Evolutionary conservation across 768 basidiomycete genomes (phyloP), one percentile per base, ranked within the genome.

Genomic region (Xanthoconium purpureum): DNA sequence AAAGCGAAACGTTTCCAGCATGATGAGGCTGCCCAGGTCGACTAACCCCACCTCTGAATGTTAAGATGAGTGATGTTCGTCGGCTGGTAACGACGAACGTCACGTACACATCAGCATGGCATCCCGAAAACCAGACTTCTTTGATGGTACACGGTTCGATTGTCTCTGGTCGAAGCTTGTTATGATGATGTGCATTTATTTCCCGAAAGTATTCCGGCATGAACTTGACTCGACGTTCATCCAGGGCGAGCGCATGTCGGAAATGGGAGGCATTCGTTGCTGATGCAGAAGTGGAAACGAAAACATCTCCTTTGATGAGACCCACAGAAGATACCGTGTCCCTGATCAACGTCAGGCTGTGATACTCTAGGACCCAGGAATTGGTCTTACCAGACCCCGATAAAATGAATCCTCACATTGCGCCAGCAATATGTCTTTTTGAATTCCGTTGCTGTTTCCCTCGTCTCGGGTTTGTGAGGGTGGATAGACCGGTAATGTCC

Each of bases 111-210:
- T 47, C 28, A n/a, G 40, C 32, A 11, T 55, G 54, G 14, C 47
- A 43, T 14, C 54, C 54, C 2, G 47, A 3, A 33, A 55, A 55
- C 54, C 54, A 55, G 9, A 47, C 32, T 30, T 47, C 46, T 17
- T 47, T 20, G 18, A 54, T 40, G 12, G 47, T 32, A 40, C 47
- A 3, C 7, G 18, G 13, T 3, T 6, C 18, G 14, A 24, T 24
- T 24, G 24, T 24, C 24, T 9, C 1, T 2, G 6, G 40, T 6
- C 14, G 24, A 3, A 43, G 17, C 15, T 9, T 29, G 40, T 43
- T 43, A 7, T 29, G 13, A 20, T 17, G n/a, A 3, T 44, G 30
- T 12, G 28, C 48, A 15, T 55, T 50, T 29, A 55, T n/a, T 30
- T 50, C 55, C 29, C 2, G 18, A 10, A 50, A 43, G 37, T 24